Percentiles rank a stretch among this genome's conserved stretches.
Evolutionary conservation across 345 rosid genomes (phyloP).

Genomic region (Euphorbia tirucalli): DNA sequence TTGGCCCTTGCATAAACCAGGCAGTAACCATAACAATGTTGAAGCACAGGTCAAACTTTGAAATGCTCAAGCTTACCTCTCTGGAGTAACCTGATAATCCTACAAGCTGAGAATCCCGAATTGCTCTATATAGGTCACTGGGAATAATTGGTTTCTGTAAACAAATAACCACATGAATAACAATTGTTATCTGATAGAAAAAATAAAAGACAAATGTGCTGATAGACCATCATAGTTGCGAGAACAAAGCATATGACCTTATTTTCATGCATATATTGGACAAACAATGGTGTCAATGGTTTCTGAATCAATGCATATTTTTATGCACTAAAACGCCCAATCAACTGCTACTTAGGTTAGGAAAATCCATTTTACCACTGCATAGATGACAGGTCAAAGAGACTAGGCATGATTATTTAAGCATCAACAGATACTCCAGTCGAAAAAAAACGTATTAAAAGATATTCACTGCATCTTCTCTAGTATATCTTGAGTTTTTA

Average conservation of each 20-base stretch:
- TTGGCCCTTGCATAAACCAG: not conserved
- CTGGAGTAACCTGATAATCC: slow-evolving; percentile 30
- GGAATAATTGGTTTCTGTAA: slow-evolving; percentile 44
- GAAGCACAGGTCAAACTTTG: slow-evolving; percentile 3
- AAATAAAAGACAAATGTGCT: slow-evolving; percentile 2
- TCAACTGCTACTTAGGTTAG: not conserved
- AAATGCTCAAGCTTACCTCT: slow-evolving; percentile 20
- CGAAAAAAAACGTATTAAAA: too few species aligned
- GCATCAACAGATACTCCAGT: not conserved
- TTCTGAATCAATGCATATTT: not conserved
- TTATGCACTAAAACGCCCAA: not conserved
- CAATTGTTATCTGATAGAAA: not conserved
- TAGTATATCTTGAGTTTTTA: not conserved
- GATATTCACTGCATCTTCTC: too few species aligned
- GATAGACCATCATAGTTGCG: not conserved
- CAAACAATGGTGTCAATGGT: not conserved
- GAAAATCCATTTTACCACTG: not conserved
- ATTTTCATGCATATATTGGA: not conserved
- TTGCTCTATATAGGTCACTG: slow-evolving; percentile 24
- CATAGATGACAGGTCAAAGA: not conserved
- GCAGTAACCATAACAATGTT: not conserved
- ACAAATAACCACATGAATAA: slow-evolving; percentile 6
- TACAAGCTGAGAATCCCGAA: slow-evolving; percentile 35
- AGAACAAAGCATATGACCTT: slow-evolving; percentile 2
- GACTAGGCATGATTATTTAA: not conserved